Evolutionary conservation across 495 filamentous ascomycete species (phyloP), one percentile per base, ranked within the genome.

Genomic region (Trichoderma reesei): DNA sequence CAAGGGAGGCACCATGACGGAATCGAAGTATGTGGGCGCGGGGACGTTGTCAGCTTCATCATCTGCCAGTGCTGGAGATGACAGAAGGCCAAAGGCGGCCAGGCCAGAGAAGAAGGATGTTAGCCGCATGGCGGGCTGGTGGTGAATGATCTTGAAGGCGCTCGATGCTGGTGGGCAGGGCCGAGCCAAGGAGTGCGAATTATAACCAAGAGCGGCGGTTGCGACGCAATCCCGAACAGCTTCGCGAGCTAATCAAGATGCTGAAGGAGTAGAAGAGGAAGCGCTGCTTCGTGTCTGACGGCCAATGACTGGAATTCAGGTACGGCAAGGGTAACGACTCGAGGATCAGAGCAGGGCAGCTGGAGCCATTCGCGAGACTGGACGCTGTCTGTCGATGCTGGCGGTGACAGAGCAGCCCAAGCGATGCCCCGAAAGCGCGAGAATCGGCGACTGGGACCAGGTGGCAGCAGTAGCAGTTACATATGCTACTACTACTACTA

Each of bases 1-100:
- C 71, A 92, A 74, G 34, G 88, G 86, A 31, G 92, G 91, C 13
- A 96, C 90, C 65, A 82, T 79, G 42, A 90, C 78, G 60, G 83
- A 88, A 77, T 97, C 94, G 79, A 96, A 96, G 31, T 82, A 80
- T 18, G 90, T 73, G 67, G 78, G 71, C 18, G 62, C 65, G 20
- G 72, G 65, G 41, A 65, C 63, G 48, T 26, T 26, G 73, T 34
- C 13, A n/a, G 71, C 18, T 75, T 76, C 72, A 51, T 68, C 72
- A 54, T 73, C 71, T 60, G 69, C 68, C 65, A 71, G 65, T 65
- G 71, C 76, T 34, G 20, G 34, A n/a, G 51, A 56, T 31, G 26
- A 20, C 33, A 56, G 34, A 20, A 56, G 31, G 14, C 51, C 72
- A 44, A 76, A 65, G 36, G 69, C 69, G 60, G 74, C 78, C 39